Percentiles rank a stretch among this genome's conserved stretches.
Evolutionary conservation across 2,329 filamentous ascomycete species (phyloP).

Genomic region (Fusarium sp.): DNA sequence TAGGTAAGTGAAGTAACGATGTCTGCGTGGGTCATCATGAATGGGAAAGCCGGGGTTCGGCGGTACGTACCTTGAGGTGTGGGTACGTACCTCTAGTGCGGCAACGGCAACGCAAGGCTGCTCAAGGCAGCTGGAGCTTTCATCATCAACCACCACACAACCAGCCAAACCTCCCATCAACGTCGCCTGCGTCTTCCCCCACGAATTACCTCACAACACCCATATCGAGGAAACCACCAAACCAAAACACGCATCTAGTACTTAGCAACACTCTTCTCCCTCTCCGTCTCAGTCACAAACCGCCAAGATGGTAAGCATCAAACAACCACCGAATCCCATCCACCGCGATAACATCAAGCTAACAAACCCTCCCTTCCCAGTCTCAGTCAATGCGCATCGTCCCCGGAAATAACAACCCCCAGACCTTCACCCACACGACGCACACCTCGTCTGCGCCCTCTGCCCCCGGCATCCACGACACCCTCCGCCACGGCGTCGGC

Average conservation of each 20-base stretch:
- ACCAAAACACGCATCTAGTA: not conserved
- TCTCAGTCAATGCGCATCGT: conserved; percentile 88
- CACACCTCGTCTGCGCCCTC: conserved; percentile 82
- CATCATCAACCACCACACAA: conserved; percentile 32
- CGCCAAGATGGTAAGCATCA: conserved; percentile 62
- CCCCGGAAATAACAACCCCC: conserved; percentile 75
- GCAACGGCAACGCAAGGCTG: conserved; percentile 41
- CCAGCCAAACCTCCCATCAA: conserved; percentile 8
- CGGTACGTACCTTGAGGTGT: conserved; percentile 10
- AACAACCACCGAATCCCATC: conserved; percentile 6
- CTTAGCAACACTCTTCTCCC: conserved; percentile 3
- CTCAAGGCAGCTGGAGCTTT: conserved; percentile 38
- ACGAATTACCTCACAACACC: not conserved
- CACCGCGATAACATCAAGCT: conserved; percentile 23
- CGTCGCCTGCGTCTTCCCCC: conserved; percentile 1
- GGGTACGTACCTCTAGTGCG: conserved; percentile 35
- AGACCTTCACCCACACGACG: conserved; percentile 72
- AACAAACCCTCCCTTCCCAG: conserved; percentile 35
- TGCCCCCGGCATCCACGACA: conserved; percentile 93
- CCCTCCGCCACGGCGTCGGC: conserved; percentile 85
- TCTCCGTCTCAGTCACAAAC: conserved; percentile 19
- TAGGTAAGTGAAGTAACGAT: conserved; percentile 26
- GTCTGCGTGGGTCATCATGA: conserved; percentile 17
- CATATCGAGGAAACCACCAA: not conserved
- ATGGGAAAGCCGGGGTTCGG: conserved; percentile 1